Evolutionary conservation across 805 yeast genomes (phyloP), one percentile per base, ranked within the genome.

Genomic region (Hanseniaspora taiwanica): DNA sequence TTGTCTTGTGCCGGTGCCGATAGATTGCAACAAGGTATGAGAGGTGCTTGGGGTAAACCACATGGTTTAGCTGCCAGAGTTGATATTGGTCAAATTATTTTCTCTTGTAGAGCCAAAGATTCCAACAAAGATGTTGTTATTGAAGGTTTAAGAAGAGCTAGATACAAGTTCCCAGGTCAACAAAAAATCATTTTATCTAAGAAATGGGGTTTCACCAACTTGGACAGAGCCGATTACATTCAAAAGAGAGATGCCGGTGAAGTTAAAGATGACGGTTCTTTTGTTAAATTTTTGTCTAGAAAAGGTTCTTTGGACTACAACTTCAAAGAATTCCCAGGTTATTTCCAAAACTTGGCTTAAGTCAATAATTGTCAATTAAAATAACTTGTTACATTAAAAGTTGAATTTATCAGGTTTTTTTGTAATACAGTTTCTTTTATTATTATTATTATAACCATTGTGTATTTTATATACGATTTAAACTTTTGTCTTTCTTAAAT

Each of bases 1-100:
- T 86, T 91, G 95, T 91, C 98, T 66, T 91, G 98, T 79, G 98
- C 98, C 76, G 98, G 98, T 84, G 98, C 98, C 69, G 98, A 91
- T 89, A 86, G 98, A 83, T 81, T 91, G 74, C 98, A 91, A 78
- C 97, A 91, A 77, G 98, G 98, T 87, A 91, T 91, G 98, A 89
- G 98, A 85, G 94, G 94, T 79, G 98, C 98, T 68, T 91, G 97
- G 97, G 98, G 98, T 86, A 91, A 91, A 78, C 98, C 98, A 64
- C 96, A 87, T 63, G 98, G 98, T 78, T 77, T 86, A 64, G 98
- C 97, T 62, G 98, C 98, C 63, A 86, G 98, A 72, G 97, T 91
- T 68, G 74, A 74, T 74, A 91, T 91, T 71, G 98, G 98, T 66
- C 98, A 91, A 77, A 80, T 91, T 68, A 78, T 91, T 68, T 78